A percentile compares a stretch with the other conserved stretches of the same genome.
phyloP scores from a whole-genome alignment of 148 eudicot species.

The Cornus suecica region DNA sequence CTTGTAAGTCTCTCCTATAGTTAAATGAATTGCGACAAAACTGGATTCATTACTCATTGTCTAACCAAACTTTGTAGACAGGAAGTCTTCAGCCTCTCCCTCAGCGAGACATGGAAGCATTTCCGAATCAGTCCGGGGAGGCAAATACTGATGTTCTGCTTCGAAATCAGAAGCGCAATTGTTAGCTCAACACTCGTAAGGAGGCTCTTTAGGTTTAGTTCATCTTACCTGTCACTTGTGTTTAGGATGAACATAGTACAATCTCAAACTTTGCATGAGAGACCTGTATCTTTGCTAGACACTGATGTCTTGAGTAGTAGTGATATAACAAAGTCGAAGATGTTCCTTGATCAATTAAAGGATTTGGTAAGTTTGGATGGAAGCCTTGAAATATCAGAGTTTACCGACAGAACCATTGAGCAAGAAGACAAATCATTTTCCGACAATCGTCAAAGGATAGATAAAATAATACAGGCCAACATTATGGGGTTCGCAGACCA shows the following conservation, averaged over 20 bases:
- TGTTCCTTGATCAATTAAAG: constrained; percentile 39
- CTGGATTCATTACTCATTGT: constrained; percentile 8
- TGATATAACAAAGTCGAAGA: constrained; percentile 21
- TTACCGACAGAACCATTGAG: background rate
- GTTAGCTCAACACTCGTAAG: constrained; percentile 44
- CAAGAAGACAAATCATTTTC: constrained; percentile 11
- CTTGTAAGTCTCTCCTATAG: constrained; percentile 43
- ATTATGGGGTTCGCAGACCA: constrained; percentile 30
- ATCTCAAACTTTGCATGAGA: constrained; percentile 19
- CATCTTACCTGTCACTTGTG: constrained; percentile 49
- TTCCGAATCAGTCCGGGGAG: constrained; percentile 46
- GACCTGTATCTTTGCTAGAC: constrained; percentile 49
- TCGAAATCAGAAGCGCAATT: constrained; percentile 70
- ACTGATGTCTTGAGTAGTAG: constrained; percentile 24
- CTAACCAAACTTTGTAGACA: constrained; percentile 61
- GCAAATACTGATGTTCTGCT: constrained; percentile 45
- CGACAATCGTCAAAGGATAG: constrained; percentile 21
- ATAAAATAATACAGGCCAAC: constrained; percentile 32
- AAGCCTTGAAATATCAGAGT: constrained; percentile 13
- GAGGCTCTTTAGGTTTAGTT: constrained; percentile 26
- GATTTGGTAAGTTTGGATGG: constrained; percentile 45
- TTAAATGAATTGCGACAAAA: background rate
- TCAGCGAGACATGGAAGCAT: constrained; percentile 61
- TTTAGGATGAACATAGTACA: constrained; percentile 25
- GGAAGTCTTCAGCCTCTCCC: constrained; percentile 34